Percentiles rank a stretch among this genome's conserved stretches.
Conservation (phyloP, 139 green algal species). For the Gonium pectorale region DNA sequence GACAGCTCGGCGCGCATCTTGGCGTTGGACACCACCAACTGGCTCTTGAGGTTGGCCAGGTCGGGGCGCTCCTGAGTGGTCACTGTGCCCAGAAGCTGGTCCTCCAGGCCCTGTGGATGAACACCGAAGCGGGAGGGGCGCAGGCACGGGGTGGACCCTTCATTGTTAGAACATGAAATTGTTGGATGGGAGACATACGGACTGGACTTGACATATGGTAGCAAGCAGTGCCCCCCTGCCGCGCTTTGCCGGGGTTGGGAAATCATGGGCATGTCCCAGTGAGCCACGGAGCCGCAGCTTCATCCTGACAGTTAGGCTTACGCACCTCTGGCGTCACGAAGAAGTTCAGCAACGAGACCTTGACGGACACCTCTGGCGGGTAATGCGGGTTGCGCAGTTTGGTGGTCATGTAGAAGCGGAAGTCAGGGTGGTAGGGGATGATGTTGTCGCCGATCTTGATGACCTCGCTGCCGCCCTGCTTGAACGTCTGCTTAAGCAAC, state of each 20-base stretch:
- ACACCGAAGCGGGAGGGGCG: no score
- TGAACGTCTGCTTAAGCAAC: slow-evolving; percentile 85
- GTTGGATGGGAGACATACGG: no score
- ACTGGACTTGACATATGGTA: no score
- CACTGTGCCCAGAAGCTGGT: slow-evolving; percentile 81
- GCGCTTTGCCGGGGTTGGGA: no score
- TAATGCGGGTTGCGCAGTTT: slow-evolving; percentile 85
- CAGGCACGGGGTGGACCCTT: neutral
- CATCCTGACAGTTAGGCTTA: no score
- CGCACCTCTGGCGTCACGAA: slow-evolving; percentile 71
- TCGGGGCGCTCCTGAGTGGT: slow-evolving; percentile 80
- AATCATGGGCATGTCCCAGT: no score
- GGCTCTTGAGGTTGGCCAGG: slow-evolving; percentile 71
- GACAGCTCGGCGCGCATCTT: slow-evolving; percentile 90
- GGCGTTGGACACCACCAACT: slow-evolving; percentile 85
- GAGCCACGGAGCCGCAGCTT: no score
- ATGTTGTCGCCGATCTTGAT: slow-evolving; percentile 91
- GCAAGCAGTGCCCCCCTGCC: no score
- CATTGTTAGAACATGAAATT: neutral
- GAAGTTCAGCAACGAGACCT: slow-evolving; percentile 83
- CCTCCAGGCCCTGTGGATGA: slow-evolving; percentile 83
- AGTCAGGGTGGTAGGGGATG: slow-evolving; percentile 89
- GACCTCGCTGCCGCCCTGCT: slow-evolving; percentile 83
- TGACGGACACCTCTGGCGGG: slow-evolving; percentile 80
- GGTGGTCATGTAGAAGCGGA: slow-evolving; percentile 88